A percentile compares a stretch with the other conserved stretches of the same genome.
phyloP scores from a whole-genome alignment of 495 filamentous ascomycete species.

The Podospora fimiseda region DNA sequence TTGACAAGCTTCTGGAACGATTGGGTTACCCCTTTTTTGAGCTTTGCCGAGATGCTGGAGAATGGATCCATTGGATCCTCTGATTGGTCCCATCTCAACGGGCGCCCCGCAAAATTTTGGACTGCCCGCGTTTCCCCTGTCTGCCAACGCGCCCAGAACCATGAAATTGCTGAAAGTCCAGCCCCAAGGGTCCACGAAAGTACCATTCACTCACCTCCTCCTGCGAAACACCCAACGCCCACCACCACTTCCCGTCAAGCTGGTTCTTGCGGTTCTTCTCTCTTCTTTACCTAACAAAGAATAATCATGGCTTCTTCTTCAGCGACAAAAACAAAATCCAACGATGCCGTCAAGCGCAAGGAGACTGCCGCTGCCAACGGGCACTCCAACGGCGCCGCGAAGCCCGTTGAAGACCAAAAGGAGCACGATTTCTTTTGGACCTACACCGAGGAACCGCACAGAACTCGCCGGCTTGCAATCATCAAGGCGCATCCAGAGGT shows the following conservation, averaged over 20 bases:
- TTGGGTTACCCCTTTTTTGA: background rate
- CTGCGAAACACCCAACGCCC: background rate
- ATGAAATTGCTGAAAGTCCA: background rate
- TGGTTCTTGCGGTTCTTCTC: background rate
- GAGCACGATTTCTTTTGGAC: constrained; percentile 73
- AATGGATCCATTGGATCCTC: background rate
- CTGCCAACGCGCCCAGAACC: background rate
- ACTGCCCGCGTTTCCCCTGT: background rate
- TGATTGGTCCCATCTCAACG: background rate
- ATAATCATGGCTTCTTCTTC: constrained; percentile 18
- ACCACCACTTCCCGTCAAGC: constrained; percentile 1
- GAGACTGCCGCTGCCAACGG: constrained; percentile 18
- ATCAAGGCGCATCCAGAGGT: constrained; percentile 99
- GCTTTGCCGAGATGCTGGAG: background rate
- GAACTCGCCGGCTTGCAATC: constrained; percentile 81
- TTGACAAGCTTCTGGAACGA: background rate
- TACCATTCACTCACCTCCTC: background rate
- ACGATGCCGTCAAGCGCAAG: constrained; percentile 10
- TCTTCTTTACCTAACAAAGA: constrained; percentile 1
- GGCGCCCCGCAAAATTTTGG: background rate
- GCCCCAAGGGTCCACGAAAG: background rate
- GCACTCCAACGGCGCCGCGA: constrained; percentile 7
- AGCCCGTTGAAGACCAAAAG: constrained; percentile 33
- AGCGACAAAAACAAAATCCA: constrained; percentile 7
- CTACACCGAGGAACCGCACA: constrained; percentile 96